Evolutionary conservation across 1,284 basidiomycete species (phyloP), one percentile per base, ranked within the genome.

Genomic region (Pseudozyma sp.): DNA sequence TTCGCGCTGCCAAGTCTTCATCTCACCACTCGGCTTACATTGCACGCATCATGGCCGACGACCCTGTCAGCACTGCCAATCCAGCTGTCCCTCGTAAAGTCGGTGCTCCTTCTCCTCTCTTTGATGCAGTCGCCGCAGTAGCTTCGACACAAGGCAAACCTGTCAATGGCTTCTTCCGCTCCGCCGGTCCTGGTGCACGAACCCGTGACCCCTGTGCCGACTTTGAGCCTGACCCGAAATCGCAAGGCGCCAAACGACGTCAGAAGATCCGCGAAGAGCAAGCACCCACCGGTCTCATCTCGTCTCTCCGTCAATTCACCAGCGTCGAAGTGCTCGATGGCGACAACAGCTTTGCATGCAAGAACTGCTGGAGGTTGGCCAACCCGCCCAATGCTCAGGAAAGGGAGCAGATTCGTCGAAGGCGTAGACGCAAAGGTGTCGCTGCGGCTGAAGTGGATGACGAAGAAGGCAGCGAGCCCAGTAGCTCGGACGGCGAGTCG

Each of bases 271-370:
- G 59, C 16, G 62, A 68, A 42, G 66, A 71, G 35, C 78, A 79
- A 49, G 65, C 75, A 1, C 44, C 64, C 58, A 85, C 85, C 6
- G 87, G 87, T 19, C 75, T 90, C 13, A 85, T 87, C 51, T 86
- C 87, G 61, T 93, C 92, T 70, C 86, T 97, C 65, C 88, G 90
- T 67, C 89, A 92, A 85, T 97, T 97, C 85, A 97, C 94, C 0
- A 88, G 91, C 4, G 94, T 96, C 19, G 95, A 97, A 82, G 89
- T 94, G 8, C 86, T 97, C 35, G 93, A 97, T 75, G 94, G 93
- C 0, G 94, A 96, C 76, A 97, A 97, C 80, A 92, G 91, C 86
- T 95, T 97, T 69, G 93, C 94, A 0, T 97, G 95, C 85, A 89
- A 92, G 77, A 89, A 92, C 61, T 97, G 95, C 86, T 97, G 95